Percentiles rank a stretch among this genome's conserved stretches.
Conservation (phyloP, 768 basidiomycete species). For the Leccinellum albellum region DNA sequence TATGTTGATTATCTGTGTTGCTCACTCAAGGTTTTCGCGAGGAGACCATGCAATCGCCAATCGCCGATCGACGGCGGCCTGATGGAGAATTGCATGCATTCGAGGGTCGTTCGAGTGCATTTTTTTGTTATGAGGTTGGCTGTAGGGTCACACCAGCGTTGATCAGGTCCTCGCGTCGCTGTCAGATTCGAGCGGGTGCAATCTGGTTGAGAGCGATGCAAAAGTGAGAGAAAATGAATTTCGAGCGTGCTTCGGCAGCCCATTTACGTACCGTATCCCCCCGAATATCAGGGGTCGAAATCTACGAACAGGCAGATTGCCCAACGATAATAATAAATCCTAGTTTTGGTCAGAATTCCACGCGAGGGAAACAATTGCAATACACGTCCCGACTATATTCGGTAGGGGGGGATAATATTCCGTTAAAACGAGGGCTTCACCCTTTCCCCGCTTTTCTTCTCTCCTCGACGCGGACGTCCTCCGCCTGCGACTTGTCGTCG, state of each 20-base stretch:
- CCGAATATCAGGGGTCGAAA: conserved; percentile 56
- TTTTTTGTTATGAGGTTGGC: not conserved
- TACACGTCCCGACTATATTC: conserved; percentile 67
- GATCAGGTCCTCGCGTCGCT: conserved; percentile 12
- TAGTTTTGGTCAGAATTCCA: conserved; percentile 55
- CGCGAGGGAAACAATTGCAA: conserved; percentile 61
- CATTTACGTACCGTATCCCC: conserved; percentile 61
- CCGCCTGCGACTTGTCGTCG: conserved; percentile 15
- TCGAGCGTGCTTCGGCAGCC: conserved; percentile 27
- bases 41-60: conserved; percentile 29
- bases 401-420: conserved; percentile 57
- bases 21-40: conserved; percentile 13
- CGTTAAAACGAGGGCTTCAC: conserved; percentile 71
- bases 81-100: conserved; percentile 6
- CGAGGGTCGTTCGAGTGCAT: not conserved
- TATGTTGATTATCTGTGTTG: conserved; percentile 5
- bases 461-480: conserved; percentile 37
- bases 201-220: conserved; percentile 23
- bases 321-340: conserved; percentile 55
- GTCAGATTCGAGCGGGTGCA: conserved; percentile 15
- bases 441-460: conserved; percentile 61
- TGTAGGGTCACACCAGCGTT: conserved; percentile 3
- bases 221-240: conserved; percentile 34
- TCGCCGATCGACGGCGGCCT: conserved; percentile 26
- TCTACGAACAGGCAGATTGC: conserved; percentile 48